A percentile compares a stretch with the other conserved stretches of the same genome.
Conservation (phyloP, 306 rosid species). For the Inga leiocalycina region DNA sequence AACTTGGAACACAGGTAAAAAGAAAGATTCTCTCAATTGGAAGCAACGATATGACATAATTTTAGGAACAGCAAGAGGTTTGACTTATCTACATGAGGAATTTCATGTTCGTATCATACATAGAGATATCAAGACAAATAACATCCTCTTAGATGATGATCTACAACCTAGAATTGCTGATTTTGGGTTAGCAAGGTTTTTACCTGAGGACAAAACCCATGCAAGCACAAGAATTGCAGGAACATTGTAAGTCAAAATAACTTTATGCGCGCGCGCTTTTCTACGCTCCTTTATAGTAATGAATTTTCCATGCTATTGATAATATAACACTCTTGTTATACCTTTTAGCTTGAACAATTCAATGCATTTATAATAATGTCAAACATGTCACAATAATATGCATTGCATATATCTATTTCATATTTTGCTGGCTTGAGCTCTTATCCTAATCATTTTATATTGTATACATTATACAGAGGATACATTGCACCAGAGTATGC, state of each 20-base stretch:
- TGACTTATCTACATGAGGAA: slow-evolving; percentile 51
- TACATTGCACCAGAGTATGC: slow-evolving; percentile 55
- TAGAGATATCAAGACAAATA: slow-evolving; percentile 50
- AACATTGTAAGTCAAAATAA: slow-evolving; percentile 43
- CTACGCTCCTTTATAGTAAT: not conserved
- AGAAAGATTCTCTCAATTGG: slow-evolving; percentile 48
- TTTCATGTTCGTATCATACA: slow-evolving; percentile 49
- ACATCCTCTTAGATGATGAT: slow-evolving; percentile 49
- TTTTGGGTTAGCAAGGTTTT: slow-evolving; percentile 47
- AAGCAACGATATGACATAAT: slow-evolving; percentile 40
- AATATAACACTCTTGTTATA: too few relatives aligned
- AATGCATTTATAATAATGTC: too few relatives aligned
- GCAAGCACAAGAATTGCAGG: slow-evolving; percentile 49
- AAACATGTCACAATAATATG: too few relatives aligned
- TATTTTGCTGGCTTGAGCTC: not conserved
- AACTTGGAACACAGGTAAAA: slow-evolving; percentile 25
- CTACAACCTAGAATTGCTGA: slow-evolving; percentile 47
- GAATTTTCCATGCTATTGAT: not conserved
- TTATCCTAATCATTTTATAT: not conserved
- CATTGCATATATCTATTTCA: not conserved
- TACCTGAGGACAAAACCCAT: slow-evolving; percentile 39
- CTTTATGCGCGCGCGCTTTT: not conserved
- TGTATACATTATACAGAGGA: slow-evolving; percentile 31
- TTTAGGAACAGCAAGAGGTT: slow-evolving; percentile 42
- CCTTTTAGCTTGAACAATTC: too few relatives aligned